Conservation (phyloP, 805 yeast species). For the Clavispora phyllophila region DNA sequence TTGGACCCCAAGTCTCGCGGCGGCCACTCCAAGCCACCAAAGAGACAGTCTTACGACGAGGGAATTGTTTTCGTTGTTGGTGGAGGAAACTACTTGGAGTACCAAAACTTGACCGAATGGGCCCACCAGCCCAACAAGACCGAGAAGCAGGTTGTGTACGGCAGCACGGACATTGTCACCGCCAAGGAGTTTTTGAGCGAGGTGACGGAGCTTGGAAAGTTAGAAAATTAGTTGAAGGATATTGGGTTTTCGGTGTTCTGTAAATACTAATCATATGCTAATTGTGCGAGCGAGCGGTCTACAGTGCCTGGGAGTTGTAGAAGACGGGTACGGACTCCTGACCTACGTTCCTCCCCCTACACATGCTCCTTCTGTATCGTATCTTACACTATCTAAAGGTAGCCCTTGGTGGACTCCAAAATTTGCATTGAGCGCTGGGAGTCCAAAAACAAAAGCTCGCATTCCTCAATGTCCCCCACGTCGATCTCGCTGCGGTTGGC, state of each 20-base stretch:
- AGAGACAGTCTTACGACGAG: constrained; percentile 73
- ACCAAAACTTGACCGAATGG: constrained; percentile 93
- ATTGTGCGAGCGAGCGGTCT: too few species aligned
- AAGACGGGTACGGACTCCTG: too few species aligned
- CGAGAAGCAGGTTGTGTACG: constrained; percentile 67
- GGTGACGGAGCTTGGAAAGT: constrained; percentile 35
- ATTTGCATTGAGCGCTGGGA: constrained; percentile 75
- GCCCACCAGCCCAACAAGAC: constrained; percentile 35
- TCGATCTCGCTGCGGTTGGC: constrained; percentile 65
- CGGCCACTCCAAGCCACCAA: constrained; percentile 83
- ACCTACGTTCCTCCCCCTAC: too few species aligned
- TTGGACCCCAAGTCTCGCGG: constrained; percentile 92
- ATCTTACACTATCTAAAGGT: constrained; percentile 20
- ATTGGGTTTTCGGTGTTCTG: too few species aligned
- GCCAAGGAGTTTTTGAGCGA: constrained; percentile 69
- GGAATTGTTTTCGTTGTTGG: constrained; percentile 91
- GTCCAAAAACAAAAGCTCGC: constrained; percentile 78
- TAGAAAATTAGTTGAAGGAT: constrained; percentile 4
- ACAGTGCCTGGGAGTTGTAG: too few species aligned
- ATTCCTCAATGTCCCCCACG: constrained; percentile 74
- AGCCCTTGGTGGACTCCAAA: constrained; percentile 45
- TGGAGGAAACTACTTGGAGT: constrained; percentile 93
- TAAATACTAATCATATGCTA: neutral
- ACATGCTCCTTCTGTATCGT: neutral
- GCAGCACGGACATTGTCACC: constrained; percentile 73